These are phyloP conservation scores for Sarcodon sp. DNA, from an alignment of 768 basidiomycete genomes.

Conservation along the genomic window DNA sequence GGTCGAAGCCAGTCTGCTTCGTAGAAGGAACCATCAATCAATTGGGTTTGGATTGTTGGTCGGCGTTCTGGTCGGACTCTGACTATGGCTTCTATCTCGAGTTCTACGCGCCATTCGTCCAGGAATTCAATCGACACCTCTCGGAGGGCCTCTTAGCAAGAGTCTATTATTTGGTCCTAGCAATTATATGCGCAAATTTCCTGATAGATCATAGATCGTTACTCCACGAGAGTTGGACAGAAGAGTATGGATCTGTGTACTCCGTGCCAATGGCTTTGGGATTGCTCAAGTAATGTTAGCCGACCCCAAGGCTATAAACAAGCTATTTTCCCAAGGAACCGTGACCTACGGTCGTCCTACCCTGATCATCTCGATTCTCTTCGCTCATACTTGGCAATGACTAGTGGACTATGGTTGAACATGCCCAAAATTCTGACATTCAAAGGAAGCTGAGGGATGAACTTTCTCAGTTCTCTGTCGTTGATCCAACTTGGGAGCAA, in stretches of 20 bases:
- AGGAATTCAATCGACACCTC: constrained; percentile 12
- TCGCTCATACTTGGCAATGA: no score
- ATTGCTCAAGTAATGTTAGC: constrained; percentile 8
- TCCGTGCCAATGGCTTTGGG: constrained; percentile 18
- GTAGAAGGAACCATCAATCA: no score
- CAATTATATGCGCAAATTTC: constrained; percentile 14
- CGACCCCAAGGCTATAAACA: no score
- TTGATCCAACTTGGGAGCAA: constrained; percentile 43
- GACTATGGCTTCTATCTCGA: no score
- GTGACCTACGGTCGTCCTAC: no score
- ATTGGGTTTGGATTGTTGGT: no score
- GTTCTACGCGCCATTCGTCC: no score
- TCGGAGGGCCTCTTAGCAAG: constrained; percentile 28
- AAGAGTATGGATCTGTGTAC: constrained; percentile 34
- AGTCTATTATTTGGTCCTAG: constrained; percentile 30
- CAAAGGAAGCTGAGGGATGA: constrained; percentile 40
- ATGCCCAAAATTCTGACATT: constrained; percentile 27
- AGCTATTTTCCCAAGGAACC: no score
- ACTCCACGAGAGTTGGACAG: constrained; percentile 33
- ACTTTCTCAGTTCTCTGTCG: constrained; percentile 23
- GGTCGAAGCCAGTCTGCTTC: no score
- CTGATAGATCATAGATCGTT: constrained; percentile 17
- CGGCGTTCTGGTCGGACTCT: no score
- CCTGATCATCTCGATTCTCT: constrained; percentile 8
- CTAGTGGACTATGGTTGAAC: constrained; percentile 46